phyloP scores from a whole-genome alignment of 495 filamentous ascomycete species.

The Penicillium maclennaniae region DNA sequence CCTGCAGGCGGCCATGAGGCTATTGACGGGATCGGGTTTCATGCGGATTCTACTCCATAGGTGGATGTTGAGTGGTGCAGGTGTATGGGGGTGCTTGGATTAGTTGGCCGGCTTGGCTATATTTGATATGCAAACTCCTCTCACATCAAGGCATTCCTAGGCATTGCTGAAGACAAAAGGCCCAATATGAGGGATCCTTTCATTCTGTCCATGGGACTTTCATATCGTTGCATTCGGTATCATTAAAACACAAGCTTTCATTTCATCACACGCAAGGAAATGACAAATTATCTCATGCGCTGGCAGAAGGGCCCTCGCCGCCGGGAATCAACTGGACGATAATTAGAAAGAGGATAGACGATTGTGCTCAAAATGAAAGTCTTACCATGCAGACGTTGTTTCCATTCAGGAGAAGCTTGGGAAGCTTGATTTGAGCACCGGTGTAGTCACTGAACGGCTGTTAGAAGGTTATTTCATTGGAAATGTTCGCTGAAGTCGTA shows the following conservation, averaged over 20 bases:
- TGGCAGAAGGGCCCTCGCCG: slow-evolving; percentile 66
- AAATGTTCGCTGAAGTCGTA: not conserved
- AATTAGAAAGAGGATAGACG: slow-evolving; percentile 4
- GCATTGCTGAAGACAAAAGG: too few relatives aligned
- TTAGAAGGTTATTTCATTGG: slow-evolving; percentile 15
- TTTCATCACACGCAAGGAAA: slow-evolving; percentile 19
- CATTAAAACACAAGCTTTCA: slow-evolving; percentile 28
- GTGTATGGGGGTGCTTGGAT: not conserved
- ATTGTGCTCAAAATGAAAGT: not conserved
- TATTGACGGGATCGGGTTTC: not conserved
- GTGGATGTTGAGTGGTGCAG: not conserved
- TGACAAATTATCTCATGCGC: slow-evolving; percentile 24
- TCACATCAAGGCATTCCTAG: not conserved
- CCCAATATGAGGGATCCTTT: slow-evolving; percentile 6
- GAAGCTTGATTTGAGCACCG: slow-evolving; percentile 77
- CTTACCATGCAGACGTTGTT: slow-evolving; percentile 99
- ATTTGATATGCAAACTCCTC: not conserved
- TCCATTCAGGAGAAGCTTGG: slow-evolving; percentile 94
- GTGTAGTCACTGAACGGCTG: slow-evolving; percentile 72
- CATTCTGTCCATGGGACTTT: slow-evolving; percentile 16
- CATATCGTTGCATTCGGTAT: slow-evolving; percentile 32
- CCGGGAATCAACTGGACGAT: slow-evolving; percentile 73
- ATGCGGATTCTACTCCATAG: not conserved
- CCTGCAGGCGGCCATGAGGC: not conserved
- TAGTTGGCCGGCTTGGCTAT: not conserved